Evolutionary conservation across 805 yeast species (phyloP), one percentile per base, ranked within the genome.

Genomic region (Candida coleopterorum): DNA sequence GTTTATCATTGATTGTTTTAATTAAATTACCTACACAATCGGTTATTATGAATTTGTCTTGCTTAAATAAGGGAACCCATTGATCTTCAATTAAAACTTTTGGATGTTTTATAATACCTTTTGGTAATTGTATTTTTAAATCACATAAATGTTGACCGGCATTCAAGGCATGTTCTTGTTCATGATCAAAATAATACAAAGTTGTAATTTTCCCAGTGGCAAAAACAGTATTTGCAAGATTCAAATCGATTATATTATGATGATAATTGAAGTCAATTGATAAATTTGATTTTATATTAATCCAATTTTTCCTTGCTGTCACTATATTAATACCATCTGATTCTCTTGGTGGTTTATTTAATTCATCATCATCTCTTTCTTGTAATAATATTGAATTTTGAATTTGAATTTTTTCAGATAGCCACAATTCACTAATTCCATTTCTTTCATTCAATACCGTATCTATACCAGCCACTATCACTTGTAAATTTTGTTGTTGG

Each of bases 1-100:
- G 69, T 36, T 57, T 48, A 18, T 60, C 56, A 48, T 82, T 72
- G 41, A 82, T 69, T 6, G 67, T 47, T 52, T 79, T 78, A 43
- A 81, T 61, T 53, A 82, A 63, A 51, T 82, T 82, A 8, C 79
- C 82, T 4, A 68, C 64, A 38, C 65, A 64, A 3, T 62, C 53
- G 0, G 85, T 76, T 35, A 81, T 62, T 4, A 47, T 40, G 35
- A 76, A 59, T 21, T 52, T 52, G 6, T 42, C 46, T 6, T 46
- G 48, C 1, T 47, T 29, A 32, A 53, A 48, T 25, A 68, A 49
- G 6, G 60, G 52, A 0, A 62, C 58, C 68, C 70, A 64, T 24
- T 53, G 49, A 37, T 66, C 71, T 26, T 34, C 24, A 25, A 46
- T 23, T 1, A 23, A 20, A 9, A 38, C 18, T 15, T 22, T 34